These are phyloP conservation scores for Saprolegnia parasitica DNA, from an alignment of 352 stramenopile genomes.

Conservation along the genomic window DNA sequence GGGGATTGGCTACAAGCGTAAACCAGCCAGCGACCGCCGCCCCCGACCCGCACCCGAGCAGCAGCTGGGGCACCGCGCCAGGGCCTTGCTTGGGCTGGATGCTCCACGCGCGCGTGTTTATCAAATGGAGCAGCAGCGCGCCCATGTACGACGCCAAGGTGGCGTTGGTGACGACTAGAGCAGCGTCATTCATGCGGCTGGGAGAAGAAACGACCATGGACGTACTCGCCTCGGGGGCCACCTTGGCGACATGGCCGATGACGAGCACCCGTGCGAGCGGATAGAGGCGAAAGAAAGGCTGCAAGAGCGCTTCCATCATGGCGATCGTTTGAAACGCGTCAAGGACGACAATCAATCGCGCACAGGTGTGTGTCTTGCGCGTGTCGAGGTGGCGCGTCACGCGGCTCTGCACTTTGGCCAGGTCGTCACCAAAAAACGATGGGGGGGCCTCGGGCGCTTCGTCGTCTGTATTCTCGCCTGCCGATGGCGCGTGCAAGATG, in stretches of 20 bases:
- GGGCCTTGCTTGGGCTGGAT: slow-evolving; percentile 63
- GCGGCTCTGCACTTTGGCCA: slow-evolving; percentile 27
- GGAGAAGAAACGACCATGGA: background rate
- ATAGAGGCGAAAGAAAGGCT: slow-evolving; percentile 48
- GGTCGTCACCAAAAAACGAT: slow-evolving; percentile 5
- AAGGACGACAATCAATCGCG: slow-evolving; percentile 60
- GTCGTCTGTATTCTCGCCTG: background rate
- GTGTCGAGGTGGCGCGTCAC: slow-evolving; percentile 3
- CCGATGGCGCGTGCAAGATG: slow-evolving; percentile 11
- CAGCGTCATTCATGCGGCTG: background rate
- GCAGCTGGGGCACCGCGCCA: slow-evolving; percentile 56
- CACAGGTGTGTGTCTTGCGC: background rate
- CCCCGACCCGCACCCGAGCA: slow-evolving; percentile 59
- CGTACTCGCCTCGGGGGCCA: background rate
- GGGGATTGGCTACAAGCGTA: background rate
- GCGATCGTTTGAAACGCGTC: slow-evolving; percentile 62
- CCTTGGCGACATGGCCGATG: background rate
- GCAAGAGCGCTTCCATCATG: slow-evolving; percentile 47
- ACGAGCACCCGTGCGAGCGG: slow-evolving; percentile 17
- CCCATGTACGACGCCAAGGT: slow-evolving; percentile 43
- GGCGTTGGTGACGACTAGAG: slow-evolving; percentile 46
- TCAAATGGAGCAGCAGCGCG: slow-evolving; percentile 48
- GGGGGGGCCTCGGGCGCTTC: slow-evolving; percentile 27
- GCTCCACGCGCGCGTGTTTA: slow-evolving; percentile 59
- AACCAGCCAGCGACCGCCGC: slow-evolving; percentile 47